Percentiles rank a stretch among this genome's conserved stretches.
Conservation (phyloP, 805 yeast genomes). For the Candida hungchunana region DNA sequence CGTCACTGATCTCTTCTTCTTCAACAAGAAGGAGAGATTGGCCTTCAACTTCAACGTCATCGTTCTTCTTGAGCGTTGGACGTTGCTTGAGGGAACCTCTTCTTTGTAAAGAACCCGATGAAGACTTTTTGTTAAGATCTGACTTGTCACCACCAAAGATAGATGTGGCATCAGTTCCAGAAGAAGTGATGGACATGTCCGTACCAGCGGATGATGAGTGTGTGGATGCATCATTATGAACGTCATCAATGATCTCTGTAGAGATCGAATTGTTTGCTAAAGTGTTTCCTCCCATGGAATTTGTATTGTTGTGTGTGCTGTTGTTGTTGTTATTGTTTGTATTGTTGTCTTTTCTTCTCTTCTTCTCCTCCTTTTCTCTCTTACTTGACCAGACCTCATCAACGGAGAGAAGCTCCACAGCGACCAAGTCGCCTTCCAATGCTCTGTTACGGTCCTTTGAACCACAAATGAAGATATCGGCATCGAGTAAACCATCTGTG, state of each 20-base stretch:
- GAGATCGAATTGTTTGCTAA: slow-evolving; percentile 39
- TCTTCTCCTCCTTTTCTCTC: slow-evolving; percentile 95
- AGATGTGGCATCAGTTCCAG: slow-evolving; percentile 4
- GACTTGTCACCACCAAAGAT: slow-evolving; percentile 12
- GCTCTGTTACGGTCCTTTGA: slow-evolving; percentile 98
- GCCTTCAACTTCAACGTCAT: slow-evolving; percentile 98
- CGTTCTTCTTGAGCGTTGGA: slow-evolving; percentile 95
- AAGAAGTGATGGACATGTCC: slow-evolving; percentile 4
- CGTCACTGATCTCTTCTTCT: slow-evolving; percentile 93
- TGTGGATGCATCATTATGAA: slow-evolving; percentile 78
- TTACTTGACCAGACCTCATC: slow-evolving; percentile 98
- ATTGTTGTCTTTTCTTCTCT: slow-evolving; percentile 70
- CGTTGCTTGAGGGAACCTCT: slow-evolving; percentile 90
- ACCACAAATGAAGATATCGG: slow-evolving; percentile 96
- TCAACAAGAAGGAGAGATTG: slow-evolving; percentile 87
- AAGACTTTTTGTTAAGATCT: slow-evolving; percentile 29
- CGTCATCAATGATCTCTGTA: slow-evolving; percentile 64
- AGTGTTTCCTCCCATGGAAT: too few species aligned
- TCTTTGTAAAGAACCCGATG: slow-evolving; percentile 51
- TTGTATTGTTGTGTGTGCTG: too few species aligned
- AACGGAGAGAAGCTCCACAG: slow-evolving; percentile 88
- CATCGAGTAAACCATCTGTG: slow-evolving; percentile 91
- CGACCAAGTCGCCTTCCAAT: slow-evolving; percentile 93
- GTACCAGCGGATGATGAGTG: slow-evolving; percentile 25
- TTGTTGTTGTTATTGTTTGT: slow-evolving; percentile 15